phyloP scores from a whole-genome alignment of 2,329 filamentous ascomycete genomes.

The Pseudocercospora musae region DNA sequence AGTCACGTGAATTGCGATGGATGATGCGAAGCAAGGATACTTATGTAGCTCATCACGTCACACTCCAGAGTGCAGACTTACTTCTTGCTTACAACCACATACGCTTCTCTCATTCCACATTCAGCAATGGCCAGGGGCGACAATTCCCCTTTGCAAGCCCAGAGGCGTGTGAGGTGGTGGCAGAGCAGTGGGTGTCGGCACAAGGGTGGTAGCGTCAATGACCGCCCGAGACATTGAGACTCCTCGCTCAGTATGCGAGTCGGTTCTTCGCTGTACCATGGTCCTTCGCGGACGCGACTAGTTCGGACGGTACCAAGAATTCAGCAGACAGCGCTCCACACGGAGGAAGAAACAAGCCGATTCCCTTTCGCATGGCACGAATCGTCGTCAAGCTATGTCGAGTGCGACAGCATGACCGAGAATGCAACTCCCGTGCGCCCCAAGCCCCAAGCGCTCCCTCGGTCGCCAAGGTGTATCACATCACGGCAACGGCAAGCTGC shows the following conservation, averaged over 20 bases:
- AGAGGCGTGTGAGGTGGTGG: not conserved
- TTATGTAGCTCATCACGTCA: not conserved
- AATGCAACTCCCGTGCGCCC: no score
- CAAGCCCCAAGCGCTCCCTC: no score
- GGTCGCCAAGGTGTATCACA: not conserved
- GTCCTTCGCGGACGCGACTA: not conserved
- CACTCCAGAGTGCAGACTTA: not conserved
- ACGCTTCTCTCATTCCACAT: not conserved
- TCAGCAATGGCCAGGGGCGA: not conserved
- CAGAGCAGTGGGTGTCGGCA: not conserved
- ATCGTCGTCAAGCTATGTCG: not conserved
- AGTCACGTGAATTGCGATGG: not conserved
- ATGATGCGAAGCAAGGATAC: not conserved
- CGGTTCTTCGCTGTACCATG: not conserved
- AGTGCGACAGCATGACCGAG: not conserved
- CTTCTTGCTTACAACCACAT: not conserved
- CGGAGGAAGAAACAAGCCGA: not conserved
- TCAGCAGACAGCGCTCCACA: not conserved
- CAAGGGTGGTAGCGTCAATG: not conserved
- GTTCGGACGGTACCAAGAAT: not conserved
- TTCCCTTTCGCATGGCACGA: not conserved
- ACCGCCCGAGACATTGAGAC: not conserved
- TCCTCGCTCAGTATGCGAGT: not conserved
- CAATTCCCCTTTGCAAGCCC: not conserved
- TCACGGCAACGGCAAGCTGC: not conserved